Evolutionary conservation across 331 rosid genomes (phyloP).

Genomic region (Acacia pycnantha): DNA sequence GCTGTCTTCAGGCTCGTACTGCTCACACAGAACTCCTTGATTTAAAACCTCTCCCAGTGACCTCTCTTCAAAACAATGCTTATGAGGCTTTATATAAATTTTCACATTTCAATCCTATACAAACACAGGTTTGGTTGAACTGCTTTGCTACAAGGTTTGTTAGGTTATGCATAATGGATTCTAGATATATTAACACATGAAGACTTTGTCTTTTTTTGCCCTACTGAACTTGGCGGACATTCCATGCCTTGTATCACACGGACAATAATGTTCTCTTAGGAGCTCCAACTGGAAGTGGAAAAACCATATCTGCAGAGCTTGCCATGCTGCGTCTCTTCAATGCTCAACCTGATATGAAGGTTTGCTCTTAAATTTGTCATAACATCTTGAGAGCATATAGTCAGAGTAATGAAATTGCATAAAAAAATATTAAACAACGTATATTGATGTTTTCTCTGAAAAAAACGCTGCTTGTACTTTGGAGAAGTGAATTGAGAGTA

Average conservation of each 20-base stretch:
- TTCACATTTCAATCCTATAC: conserved; percentile 97
- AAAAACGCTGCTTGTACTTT: conserved; percentile 16
- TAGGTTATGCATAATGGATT: conserved; percentile 10
- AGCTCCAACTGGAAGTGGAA: conserved; percentile 99
- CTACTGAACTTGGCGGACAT: conserved; percentile 58
- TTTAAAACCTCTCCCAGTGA: conserved; percentile 88
- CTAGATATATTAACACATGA: conserved; percentile 22
- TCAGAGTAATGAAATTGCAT: not conserved
- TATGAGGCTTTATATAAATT: conserved; percentile 76
- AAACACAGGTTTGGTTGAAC: conserved; percentile 78
- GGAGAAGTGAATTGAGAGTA: conserved; percentile 3
- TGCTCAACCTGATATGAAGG: conserved; percentile 98
- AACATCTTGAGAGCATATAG: conserved; percentile 7
- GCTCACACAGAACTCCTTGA: conserved; percentile 96
- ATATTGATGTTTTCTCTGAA: conserved; percentile 13
- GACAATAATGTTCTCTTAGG: conserved; percentile 91
- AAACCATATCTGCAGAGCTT: conserved; percentile 98
- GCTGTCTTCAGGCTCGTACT: conserved; percentile 60
- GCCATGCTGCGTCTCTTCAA: conserved; percentile 94
- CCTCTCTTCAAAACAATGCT: conserved; percentile 70
- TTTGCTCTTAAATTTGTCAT: conserved; percentile 34
- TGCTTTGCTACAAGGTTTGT: conserved; percentile 19
- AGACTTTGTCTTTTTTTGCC: conserved; percentile 25
- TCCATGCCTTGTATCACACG: conserved; percentile 88
- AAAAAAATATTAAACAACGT: not conserved